Evolutionary conservation across 345 rosid species (phyloP).

Genomic region (Kernera saxatilis): DNA sequence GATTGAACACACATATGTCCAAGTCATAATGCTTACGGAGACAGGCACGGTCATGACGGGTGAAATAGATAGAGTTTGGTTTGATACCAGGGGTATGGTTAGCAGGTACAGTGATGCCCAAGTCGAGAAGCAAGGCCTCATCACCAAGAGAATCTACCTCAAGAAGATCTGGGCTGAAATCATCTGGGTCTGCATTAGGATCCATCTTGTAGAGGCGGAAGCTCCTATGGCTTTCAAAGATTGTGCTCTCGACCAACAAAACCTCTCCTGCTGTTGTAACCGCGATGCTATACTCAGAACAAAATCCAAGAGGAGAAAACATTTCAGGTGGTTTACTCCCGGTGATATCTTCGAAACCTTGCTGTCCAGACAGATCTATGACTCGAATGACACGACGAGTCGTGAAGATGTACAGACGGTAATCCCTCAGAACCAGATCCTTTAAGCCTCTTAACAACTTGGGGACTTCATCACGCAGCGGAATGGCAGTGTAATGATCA

Average conservation of each 20-base stretch:
- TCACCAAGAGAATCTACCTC: background rate
- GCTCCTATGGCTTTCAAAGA: background rate
- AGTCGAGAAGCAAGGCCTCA: background rate
- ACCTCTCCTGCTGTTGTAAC: background rate
- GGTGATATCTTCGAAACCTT: background rate
- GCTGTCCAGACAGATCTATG: background rate
- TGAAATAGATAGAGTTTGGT: constrained; percentile 3
- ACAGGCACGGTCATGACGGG: background rate
- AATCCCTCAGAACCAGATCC: background rate
- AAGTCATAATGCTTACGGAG: background rate
- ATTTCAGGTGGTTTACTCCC: background rate
- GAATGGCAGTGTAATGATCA: background rate
- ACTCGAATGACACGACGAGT: background rate
- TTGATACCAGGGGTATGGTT: background rate
- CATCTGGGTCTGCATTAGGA: background rate
- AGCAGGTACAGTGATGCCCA: background rate
- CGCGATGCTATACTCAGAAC: background rate
- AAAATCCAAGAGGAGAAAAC: background rate
- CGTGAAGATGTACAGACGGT: background rate
- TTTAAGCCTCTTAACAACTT: background rate
- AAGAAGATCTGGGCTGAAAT: background rate
- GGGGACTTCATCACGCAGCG: background rate
- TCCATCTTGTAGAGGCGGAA: background rate
- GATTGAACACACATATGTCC: background rate
- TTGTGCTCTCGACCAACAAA: background rate